Conservation (phyloP, 176 grass and related monocot species). For the Tuctoria greenei region DNA sequence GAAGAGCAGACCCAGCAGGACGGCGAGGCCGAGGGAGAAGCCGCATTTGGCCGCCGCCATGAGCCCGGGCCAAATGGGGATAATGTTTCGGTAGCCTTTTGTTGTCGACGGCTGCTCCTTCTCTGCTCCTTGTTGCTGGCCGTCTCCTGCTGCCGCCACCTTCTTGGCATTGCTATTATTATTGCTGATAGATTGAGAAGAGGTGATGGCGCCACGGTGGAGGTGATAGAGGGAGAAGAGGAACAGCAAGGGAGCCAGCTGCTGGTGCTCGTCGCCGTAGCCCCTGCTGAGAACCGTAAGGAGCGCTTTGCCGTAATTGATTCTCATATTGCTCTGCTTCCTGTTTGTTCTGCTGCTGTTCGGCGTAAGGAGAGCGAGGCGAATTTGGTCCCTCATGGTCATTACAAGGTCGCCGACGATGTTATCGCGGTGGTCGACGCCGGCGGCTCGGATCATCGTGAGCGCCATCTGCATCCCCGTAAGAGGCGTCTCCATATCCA, state of each 20-base stretch:
- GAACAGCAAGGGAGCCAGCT: slow-evolving; percentile 57
- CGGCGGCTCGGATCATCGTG: neutral
- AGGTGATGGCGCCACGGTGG: neutral
- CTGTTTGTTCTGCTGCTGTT: neutral
- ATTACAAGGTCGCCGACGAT: neutral
- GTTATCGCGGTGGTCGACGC: no score
- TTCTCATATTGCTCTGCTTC: neutral
- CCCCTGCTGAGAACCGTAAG: neutral
- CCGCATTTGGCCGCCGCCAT: slow-evolving; percentile 56
- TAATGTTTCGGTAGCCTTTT: no score
- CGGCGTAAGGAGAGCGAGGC: slow-evolving; percentile 46
- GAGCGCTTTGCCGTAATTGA: neutral
- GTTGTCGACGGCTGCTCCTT: neutral
- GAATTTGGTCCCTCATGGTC: slow-evolving; percentile 51
- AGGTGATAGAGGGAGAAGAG: slow-evolving; percentile 66
- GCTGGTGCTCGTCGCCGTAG: slow-evolving; percentile 20
- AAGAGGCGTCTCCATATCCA: slow-evolving; percentile 55
- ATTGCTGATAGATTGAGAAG: neutral
- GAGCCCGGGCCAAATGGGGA: neutral
- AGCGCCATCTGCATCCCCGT: slow-evolving; percentile 71
- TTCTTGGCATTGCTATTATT: neutral
- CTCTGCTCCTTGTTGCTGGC: neutral
- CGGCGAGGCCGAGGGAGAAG: slow-evolving; percentile 60
- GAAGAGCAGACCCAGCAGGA: slow-evolving; percentile 69
- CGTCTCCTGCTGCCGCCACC: no score